Evolutionary conservation across 345 rosid species (phyloP), one percentile per base, ranked within the genome.

Genomic region (Sisymbrium altissimum): DNA sequence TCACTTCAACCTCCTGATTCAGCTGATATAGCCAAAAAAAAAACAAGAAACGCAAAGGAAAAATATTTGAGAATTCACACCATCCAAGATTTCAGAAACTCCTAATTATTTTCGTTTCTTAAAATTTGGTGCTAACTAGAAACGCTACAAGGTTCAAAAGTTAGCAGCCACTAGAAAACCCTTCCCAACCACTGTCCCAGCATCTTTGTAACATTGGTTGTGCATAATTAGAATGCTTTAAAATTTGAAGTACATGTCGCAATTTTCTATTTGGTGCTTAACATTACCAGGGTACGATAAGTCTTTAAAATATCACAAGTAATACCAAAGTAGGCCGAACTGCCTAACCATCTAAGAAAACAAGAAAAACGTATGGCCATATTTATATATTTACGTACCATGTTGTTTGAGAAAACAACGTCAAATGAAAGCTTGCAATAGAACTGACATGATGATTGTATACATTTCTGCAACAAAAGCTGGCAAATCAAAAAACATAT

Each of bases 371-470:
- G 33, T 4, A 30, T 52, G 60, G 43, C 63, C 68, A 46, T 27
- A 63, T 6, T 3, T 70, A 29, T 11, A 48, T 48, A 15, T 70
- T 38, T 21, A 64, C 76, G 53, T 90, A 91, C 97, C 97, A 91
- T 85, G 82, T 91, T 91, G 54, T 66, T 80, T 6, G 94, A 81
- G 83, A 87, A 77, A 70, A 81, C 80, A 82, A 84, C 63, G n/a
- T 63, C 79, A 17, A 87, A 83, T 62, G 96, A 84, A 80, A 89
- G 85, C 86, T 82, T 83, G 84, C 88, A 83, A 83, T 81, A 72
- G 77, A 94, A 94, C 84, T 91, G 98, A 74, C 64, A 23, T 46
- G 76, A 87, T 65, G 77, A 70, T 67, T 80, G 63, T 38, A 85
- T 83, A 71, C 30, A 70, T 78, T 68, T 86, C 97, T 91, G 96